Percentiles rank a stretch among this genome's conserved stretches.
Evolutionary conservation across 2,329 filamentous ascomycete species (phyloP).

Genomic region (Orbilia javanica): DNA sequence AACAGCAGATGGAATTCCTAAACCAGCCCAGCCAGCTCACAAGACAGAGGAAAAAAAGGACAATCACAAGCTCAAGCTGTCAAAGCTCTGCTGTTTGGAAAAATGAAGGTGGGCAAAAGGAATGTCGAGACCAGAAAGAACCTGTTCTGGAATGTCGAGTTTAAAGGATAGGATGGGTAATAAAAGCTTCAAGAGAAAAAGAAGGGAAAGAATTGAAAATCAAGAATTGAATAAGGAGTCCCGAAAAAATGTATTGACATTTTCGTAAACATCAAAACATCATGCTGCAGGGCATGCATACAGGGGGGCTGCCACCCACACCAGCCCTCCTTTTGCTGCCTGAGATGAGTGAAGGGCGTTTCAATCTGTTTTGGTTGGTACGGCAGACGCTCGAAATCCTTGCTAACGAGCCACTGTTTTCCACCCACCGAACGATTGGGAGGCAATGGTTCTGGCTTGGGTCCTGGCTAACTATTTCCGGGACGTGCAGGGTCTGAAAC

Average conservation of each 20-base stretch:
- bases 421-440: neutral
- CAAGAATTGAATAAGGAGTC: conserved; percentile 18
- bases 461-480: conserved; percentile 22
- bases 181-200: conserved; percentile 20
- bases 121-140: conserved; percentile 25
- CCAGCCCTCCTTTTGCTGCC: conserved; percentile 30
- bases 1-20: conserved; percentile 16
- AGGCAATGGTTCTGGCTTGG: neutral
- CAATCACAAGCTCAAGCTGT: conserved; percentile 32
- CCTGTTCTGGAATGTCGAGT: conserved; percentile 20
- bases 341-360: conserved; percentile 42
- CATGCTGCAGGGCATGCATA: conserved; percentile 11
- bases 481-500: conserved; percentile 32
- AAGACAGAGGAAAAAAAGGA: conserved; percentile 1
- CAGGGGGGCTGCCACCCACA: neutral
- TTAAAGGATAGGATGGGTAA: conserved; percentile 24
- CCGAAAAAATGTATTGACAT: conserved; percentile 18
- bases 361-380: conserved; percentile 52
- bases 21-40: conserved; percentile 29
- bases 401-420: conserved; percentile 9
- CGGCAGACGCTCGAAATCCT: conserved; percentile 11
- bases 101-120: conserved; percentile 21
- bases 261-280: conserved; percentile 30
- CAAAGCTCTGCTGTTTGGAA: conserved; percentile 1
- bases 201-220: conserved; percentile 17